phyloP scores from a whole-genome alignment of 2,329 filamentous ascomycete genomes.

The Nothophoma quercina region DNA sequence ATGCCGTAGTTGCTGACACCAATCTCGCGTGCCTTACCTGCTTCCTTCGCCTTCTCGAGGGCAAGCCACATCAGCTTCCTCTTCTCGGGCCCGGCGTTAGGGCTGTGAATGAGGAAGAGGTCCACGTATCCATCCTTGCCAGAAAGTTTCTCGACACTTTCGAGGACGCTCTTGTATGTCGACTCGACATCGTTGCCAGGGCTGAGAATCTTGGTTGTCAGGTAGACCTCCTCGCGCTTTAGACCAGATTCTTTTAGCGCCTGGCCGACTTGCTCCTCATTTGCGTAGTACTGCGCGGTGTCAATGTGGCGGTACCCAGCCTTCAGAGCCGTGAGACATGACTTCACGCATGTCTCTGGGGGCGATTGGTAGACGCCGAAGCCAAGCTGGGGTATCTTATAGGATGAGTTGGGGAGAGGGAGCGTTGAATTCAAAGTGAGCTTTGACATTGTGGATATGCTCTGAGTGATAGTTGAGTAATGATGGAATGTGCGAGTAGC shows the following conservation, averaged over 20 bases:
- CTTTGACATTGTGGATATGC: conserved; percentile 25
- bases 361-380: conserved; percentile 75
- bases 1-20: conserved; percentile 78
- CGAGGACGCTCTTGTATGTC: conserved; percentile 65
- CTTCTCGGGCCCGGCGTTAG: conserved; percentile 62
- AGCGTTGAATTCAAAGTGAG: conserved; percentile 58
- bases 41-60: conserved; percentile 66
- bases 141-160: conserved; percentile 68
- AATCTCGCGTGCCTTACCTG: conserved; percentile 69
- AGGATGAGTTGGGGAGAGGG: conserved; percentile 58
- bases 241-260: conserved; percentile 67
- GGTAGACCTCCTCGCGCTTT: conserved; percentile 66
- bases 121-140: conserved; percentile 70
- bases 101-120: conserved; percentile 73
- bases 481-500: conserved; percentile 11
- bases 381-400: conserved; percentile 70
- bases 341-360: conserved; percentile 62
- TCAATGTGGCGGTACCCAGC: conserved; percentile 70
- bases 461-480: conserved; percentile 8
- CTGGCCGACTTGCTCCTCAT: conserved; percentile 71
- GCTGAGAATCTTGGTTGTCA: conserved; percentile 74
- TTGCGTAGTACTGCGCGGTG: conserved; percentile 74
- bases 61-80: conserved; percentile 71
- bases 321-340: conserved; percentile 65
- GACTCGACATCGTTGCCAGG: conserved; percentile 62